Base-by-base conservation (phyloP, 768 basidiomycete species). In the Pulveroboletus sp. region DNA sequence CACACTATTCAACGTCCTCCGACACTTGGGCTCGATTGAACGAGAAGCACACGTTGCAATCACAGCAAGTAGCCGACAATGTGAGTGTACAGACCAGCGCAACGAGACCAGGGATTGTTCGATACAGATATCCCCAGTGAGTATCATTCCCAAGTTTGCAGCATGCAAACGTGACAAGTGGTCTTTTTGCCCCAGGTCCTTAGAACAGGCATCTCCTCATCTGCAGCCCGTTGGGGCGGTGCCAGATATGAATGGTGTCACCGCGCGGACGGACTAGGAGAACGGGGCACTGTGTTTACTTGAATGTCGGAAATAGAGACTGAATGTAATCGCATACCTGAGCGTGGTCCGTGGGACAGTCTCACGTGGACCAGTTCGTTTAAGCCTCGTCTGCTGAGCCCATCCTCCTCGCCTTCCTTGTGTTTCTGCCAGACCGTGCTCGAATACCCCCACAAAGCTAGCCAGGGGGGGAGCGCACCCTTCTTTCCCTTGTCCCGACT, bases 111-210 rank as follows among this genome's bases (percentile, higher is more conserved):
- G 54, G 53, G 14, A 74, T 85, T 35, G 80, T 82, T 63, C 77
- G 85, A 36, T 83, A 79, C 63, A 76, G 84, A 57, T 86, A 82
- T 64, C 83, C 87, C 46, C 83, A 86, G 89, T 91, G 57, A 67
- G 86, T 77, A 35, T n/a, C 44, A 24, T 18, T 33, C 11, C 38
- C 30, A 8, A 18, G 39, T 39, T n/a, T 21, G 32, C 21, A 2
- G 21, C 21, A 47, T 47, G 28, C 41, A 33, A 49, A 43, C 9
- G 21, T 49, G 30, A 55, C 31, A 15, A 51, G 50, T 11, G 30
- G 30, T 35, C 21, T 24, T 44, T 21, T 44, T 21, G 49, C 46
- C 41, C 6, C 60, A 88, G 86, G 60, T 63, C 71, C 8, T 67
- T 89, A 28, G 77, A 78, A 26, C 78, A 82, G 61, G 71, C 68